Percentiles rank a stretch among this genome's conserved stretches.
phyloP scores from a whole-genome alignment of 2,329 filamentous ascomycete genomes.

The Colletotrichum musicola region DNA sequence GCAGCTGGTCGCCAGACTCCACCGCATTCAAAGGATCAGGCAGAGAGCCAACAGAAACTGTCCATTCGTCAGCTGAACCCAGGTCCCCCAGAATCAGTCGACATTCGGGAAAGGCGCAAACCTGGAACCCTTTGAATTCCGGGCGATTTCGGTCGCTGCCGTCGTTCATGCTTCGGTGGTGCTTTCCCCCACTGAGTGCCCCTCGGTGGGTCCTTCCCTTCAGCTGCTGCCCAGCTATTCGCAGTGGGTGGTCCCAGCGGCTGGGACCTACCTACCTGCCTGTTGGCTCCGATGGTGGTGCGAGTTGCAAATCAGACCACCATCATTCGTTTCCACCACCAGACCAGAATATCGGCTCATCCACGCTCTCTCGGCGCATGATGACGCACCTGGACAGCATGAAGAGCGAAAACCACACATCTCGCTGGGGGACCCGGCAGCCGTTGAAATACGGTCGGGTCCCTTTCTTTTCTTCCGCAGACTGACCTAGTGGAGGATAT shows the following conservation, averaged over 20 bases:
- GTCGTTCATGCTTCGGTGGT: no score
- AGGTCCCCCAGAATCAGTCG: conserved; percentile 17
- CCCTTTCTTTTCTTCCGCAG: neutral
- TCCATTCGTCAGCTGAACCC: neutral
- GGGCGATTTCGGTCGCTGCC: conserved; percentile 9
- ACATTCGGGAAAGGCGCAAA: conserved; percentile 5
- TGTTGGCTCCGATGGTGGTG: conserved; percentile 8
- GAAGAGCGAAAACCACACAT: no score
- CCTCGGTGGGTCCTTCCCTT: conserved; percentile 4
- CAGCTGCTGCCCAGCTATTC: neutral
- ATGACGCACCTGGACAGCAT: conserved; percentile 20
- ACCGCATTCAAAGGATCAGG: no score
- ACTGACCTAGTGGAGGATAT: neutral
- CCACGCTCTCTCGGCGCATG: conserved; percentile 20
- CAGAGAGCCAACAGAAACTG: neutral
- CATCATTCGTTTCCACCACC: conserved; percentile 30
- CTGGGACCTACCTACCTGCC: no score
- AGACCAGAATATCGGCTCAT: conserved; percentile 18
- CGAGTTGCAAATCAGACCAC: conserved; percentile 37
- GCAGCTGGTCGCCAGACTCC: no score
- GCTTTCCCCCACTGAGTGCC: neutral
- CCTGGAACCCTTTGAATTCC: neutral
- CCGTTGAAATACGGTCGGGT: conserved; percentile 31
- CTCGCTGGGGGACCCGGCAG: neutral
- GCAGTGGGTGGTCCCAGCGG: neutral